Conservation (phyloP, 2,329 filamentous ascomycete species). For the Colletotrichum sp. region DNA sequence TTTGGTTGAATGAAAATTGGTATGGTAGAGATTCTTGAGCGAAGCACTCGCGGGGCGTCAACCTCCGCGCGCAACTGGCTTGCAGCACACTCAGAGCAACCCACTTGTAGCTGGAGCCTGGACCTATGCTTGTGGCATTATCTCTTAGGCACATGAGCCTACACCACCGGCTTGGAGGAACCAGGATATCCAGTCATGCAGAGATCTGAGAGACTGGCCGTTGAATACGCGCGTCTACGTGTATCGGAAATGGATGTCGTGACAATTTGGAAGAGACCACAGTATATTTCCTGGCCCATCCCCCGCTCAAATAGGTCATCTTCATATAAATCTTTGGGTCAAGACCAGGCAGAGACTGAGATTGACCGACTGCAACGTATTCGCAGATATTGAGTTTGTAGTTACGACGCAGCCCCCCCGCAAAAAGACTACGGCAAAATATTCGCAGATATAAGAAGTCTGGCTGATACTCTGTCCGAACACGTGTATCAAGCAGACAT, state of each 20-base stretch:
- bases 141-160: not conserved
- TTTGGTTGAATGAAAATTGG: not conserved
- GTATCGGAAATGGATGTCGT: not conserved
- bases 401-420: no score
- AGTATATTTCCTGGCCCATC: rapidly evolving
- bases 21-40: not conserved
- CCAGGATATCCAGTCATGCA: rapidly evolving
- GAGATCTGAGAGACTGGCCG: not conserved
- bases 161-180: rapidly evolving
- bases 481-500: no score
- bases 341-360: rapidly evolving
- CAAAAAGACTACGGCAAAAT: no score
- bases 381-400: not conserved
- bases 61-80: not conserved
- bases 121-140: rapidly evolving
- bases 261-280: not conserved
- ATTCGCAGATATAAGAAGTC: not conserved
- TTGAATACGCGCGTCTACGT: not conserved
- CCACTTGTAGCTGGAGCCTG: not conserved
- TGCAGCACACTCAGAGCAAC: not conserved
- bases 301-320: not conserved
- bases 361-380: not conserved
- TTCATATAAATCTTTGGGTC: rapidly evolving
- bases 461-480: not conserved
- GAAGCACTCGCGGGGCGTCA: not conserved